These are phyloP conservation scores for Myxozyma udenii DNA, from an alignment of 805 yeast genomes.

Conservation along the genomic window DNA sequence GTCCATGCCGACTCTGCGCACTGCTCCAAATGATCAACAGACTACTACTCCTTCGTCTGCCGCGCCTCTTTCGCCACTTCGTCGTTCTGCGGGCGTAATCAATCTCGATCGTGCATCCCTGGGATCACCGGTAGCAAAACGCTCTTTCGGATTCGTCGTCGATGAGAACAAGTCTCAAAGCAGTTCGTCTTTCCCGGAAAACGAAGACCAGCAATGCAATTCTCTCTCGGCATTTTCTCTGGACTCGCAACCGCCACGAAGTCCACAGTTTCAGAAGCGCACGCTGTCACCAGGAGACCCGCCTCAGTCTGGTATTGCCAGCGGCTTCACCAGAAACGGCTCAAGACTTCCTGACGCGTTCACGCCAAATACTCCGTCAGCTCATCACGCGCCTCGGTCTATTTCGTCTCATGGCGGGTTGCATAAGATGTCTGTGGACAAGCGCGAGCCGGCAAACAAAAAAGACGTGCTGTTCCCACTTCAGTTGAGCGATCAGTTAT, in stretches of 20 bases:
- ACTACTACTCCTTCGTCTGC: not conserved
- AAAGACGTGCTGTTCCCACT: not conserved
- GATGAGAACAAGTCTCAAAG: not conserved
- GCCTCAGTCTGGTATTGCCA: not conserved
- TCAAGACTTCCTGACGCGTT: not conserved
- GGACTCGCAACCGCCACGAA: not conserved
- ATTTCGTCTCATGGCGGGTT: too few relatives aligned
- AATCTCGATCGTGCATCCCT: constrained; percentile 42
- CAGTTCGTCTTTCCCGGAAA: not conserved
- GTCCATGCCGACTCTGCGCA: not conserved
- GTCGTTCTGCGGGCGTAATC: constrained; percentile 43
- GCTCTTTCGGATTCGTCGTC: constrained; percentile 7
- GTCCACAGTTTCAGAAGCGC: not conserved
- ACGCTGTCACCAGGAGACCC: not conserved
- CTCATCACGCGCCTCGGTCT: too few relatives aligned
- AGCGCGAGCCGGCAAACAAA: too few relatives aligned
- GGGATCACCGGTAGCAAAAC: constrained; percentile 29
- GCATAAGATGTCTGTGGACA: too few relatives aligned
- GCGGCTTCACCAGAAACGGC: not conserved
- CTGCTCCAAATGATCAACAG: not conserved
- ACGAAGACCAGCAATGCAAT: not conserved
- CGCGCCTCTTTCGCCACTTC: constrained; percentile 32
- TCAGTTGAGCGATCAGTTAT: constrained; percentile 13
- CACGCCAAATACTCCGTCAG: not conserved
- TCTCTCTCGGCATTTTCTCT: not conserved